Conservation (phyloP, 306 rosid genomes). For the Gillenia trifoliata region DNA sequence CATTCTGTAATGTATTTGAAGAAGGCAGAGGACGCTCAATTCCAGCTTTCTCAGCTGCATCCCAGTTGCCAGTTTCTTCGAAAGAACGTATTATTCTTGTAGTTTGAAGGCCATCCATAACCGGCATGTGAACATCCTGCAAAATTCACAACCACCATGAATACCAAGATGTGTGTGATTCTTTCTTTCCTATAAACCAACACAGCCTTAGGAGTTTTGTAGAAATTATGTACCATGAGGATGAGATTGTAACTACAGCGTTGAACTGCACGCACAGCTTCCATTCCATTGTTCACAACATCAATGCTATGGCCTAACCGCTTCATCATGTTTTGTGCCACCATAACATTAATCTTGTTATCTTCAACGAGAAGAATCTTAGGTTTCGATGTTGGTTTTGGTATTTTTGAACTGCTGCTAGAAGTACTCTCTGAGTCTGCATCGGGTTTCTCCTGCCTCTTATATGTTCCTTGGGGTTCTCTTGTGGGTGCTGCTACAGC, state of each 20-base stretch:
- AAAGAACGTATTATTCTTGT: constrained; percentile 81
- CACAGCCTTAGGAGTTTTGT: background rate
- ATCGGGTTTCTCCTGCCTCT: constrained; percentile 37
- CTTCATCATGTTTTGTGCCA: constrained; percentile 89
- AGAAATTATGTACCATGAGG: constrained; percentile 59
- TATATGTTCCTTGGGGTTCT: constrained; percentile 31
- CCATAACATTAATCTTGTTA: constrained; percentile 89
- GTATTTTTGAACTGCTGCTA: constrained; percentile 29
- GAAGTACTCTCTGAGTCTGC: constrained; percentile 22
- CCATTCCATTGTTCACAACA: constrained; percentile 80
- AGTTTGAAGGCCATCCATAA: constrained; percentile 91
- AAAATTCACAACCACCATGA: constrained; percentile 2
- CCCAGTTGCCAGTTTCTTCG: constrained; percentile 90
- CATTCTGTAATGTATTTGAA: constrained; percentile 19
- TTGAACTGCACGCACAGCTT: constrained; percentile 76
- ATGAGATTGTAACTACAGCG: constrained; percentile 52
- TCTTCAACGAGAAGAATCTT: constrained; percentile 92
- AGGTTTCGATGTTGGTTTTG: constrained; percentile 37
- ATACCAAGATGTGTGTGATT: background rate
- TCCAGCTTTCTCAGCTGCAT: constrained; percentile 67
- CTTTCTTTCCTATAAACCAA: background rate
- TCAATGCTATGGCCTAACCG: constrained; percentile 74
- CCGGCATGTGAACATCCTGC: constrained; percentile 93
- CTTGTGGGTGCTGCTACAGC: constrained; percentile 20
- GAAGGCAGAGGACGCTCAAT: constrained; percentile 32